Evolutionary conservation across 1,139 yeast genomes (phyloP), one percentile per base, ranked within the genome.

Genomic region (Yamadazyma diospyri): DNA sequence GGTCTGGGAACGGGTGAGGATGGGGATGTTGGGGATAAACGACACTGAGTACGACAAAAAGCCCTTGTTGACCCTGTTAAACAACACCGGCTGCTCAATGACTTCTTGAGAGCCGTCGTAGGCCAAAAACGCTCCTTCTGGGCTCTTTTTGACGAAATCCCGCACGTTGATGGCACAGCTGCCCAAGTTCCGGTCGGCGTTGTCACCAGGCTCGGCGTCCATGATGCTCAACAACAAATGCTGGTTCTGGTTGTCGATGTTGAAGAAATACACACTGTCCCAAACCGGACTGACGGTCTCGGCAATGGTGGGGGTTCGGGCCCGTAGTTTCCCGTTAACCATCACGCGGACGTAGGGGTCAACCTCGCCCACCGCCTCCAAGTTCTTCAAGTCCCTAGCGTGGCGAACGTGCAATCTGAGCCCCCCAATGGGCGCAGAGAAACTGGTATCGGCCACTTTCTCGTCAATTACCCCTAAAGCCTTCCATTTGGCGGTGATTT

Each of bases 321-420:
- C 81, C 43, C 68, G 68, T 32, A 76, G 55, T 48, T 72, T 74
- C 45, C 81, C 84, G 48, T 79, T 76, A 37, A 76, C 55, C 32
- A 73, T 48, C 11, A 82, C 66, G 40, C 74, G 69, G 27, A 79
- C 76, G 50, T 81, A 82, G 5, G 94, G 92, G 55, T 83, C 89
- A 46, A 82, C 77, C 40, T 72, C 75, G 36, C 89, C 89, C 38
- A 81, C 72, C 5, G 73, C 59, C 50, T 78, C 84, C 48, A 78
- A 59, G 45, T 82, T 82, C 47, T 73, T 64, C 45, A 82, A 61
- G 33, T 72, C 73, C 11, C 54, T 55, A 12, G 81, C 84, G 21
- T 66, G 60, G 42, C 78, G 69, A 33, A 83, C 47, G 45, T 76
- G 78, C 26, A 83, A 52, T 59, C 81, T 75, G 21, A 78, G 52